Base-by-base conservation (phyloP, 2,329 filamentous ascomycete genomes). In the Cytospora piceae region DNA sequence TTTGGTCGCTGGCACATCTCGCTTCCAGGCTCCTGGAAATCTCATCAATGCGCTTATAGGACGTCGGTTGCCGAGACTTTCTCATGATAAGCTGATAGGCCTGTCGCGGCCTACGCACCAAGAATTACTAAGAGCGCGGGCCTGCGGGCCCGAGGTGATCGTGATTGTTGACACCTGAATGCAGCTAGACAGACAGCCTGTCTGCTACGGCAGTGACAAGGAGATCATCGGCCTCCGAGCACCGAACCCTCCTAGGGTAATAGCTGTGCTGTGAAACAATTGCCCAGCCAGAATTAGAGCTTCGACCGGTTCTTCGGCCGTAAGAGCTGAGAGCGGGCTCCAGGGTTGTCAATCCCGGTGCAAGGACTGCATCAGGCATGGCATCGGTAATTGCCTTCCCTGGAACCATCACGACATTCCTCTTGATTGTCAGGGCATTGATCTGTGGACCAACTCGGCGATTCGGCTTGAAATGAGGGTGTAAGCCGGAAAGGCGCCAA, bases 161-260 rank as follows among this genome's bases (percentile, higher is more conserved):
- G 37, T 51, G 60, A 39, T 27, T 37, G 37, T 37, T 57, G 29
- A 63, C 53, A 63, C 53, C 53, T 57, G 53, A 29, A 63, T 57
- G 60, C 60, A 51, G 39, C 37, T 22, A 56, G 24, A 54, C 42
- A 56, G 24, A 54, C 42, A 55, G 37, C 20, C 32, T 14, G 14
- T 12, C 15, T 5, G 46, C n/a, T 62, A 27, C 52, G 34, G 52
- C 52, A 61, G 46, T 49, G 46, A 24, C 20, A 12, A 22, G 46
- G 46, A 49, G n/a, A 22, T 1, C 46, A 49, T 22, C 46, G 22
- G 22, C n/a, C 20, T 42, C n/a, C n/a, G 46, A 49, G 46, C 46
- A 49, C 46, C n/a, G 46, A 49, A 22, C 8, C 22, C 20, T 15
- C 34, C 46, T 20, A 14, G n/a, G 3, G n/a, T 22, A 24, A 24